These are phyloP conservation scores for Marchantia polymorpha DNA, from an alignment of 225 moss, liverwort and hornwort species.

Conservation along the genomic window DNA sequence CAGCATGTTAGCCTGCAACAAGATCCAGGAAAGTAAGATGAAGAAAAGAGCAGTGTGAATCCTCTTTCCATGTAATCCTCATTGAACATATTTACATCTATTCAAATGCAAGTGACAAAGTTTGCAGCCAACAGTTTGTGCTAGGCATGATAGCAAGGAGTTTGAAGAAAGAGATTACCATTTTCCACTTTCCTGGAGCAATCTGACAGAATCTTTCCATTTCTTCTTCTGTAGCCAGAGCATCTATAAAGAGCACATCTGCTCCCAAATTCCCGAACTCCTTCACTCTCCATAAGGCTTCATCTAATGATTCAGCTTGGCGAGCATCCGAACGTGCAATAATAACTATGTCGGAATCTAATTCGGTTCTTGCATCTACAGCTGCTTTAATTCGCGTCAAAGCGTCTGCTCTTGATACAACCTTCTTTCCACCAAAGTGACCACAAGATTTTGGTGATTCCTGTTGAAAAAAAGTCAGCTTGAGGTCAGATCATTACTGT, in stretches of 20 bases:
- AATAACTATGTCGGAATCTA: slow-evolving; percentile 81
- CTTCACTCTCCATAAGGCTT: slow-evolving; percentile 88
- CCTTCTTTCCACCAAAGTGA: slow-evolving; percentile 74
- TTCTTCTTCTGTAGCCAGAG: slow-evolving; percentile 72
- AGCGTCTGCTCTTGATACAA: slow-evolving; percentile 84
- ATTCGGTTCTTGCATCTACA: slow-evolving; percentile 82
- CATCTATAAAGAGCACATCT: slow-evolving; percentile 91
- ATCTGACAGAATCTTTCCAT: slow-evolving; percentile 79
- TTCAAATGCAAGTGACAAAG: no score
- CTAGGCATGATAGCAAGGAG: neutral
- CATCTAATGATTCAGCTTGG: slow-evolving; percentile 79
- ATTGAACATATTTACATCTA: no score
- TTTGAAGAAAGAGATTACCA: slow-evolving; percentile 57
- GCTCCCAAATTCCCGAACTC: slow-evolving; percentile 80
- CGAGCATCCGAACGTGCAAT: slow-evolving; percentile 96
- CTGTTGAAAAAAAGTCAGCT: slow-evolving; percentile 40
- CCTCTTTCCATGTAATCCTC: neutral
- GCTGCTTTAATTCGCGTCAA: slow-evolving; percentile 84
- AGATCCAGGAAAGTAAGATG: neutral
- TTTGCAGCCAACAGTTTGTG: no score
- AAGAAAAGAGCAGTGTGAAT: neutral
- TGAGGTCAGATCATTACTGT: slow-evolving; percentile 7
- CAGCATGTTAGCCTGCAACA: slow-evolving; percentile 85
- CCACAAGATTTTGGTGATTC: slow-evolving; percentile 98
- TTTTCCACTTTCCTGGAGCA: slow-evolving; percentile 68